These are phyloP conservation scores for Neonectria ditissima DNA, from an alignment of 2,329 filamentous ascomycete genomes.

Conservation along the genomic window DNA sequence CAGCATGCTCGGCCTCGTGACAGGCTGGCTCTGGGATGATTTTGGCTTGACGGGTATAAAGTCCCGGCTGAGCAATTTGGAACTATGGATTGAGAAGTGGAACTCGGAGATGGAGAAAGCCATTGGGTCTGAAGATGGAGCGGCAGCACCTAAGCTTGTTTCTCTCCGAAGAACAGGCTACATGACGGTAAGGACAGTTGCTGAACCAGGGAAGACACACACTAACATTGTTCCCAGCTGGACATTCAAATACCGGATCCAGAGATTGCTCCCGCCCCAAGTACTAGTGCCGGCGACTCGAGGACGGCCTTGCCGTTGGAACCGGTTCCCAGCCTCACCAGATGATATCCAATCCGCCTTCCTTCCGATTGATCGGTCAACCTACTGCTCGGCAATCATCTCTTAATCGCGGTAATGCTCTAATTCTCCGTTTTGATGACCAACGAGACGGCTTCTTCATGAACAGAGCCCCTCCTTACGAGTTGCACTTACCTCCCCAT, in stretches of 20 bases:
- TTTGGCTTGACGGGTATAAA: conserved; percentile 83
- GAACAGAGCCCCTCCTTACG: conserved; percentile 41
- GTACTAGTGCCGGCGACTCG: conserved; percentile 55
- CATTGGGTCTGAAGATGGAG: conserved; percentile 62
- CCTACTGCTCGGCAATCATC: conserved; percentile 22
- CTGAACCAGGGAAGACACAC: background rate
- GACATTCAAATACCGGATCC: conserved; percentile 87
- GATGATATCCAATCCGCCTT: conserved; percentile 31
- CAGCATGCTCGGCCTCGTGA: conserved; percentile 80
- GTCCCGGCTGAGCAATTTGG: conserved; percentile 74
- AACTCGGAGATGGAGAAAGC: conserved; percentile 77
- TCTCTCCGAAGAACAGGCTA: conserved; percentile 86
- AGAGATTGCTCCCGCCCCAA: conserved; percentile 70
- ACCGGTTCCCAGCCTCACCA: conserved; percentile 42
- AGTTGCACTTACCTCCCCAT: conserved; percentile 26
- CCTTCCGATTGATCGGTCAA: conserved; percentile 25
- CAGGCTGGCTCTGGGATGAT: conserved; percentile 96
- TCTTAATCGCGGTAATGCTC: conserved; percentile 31
- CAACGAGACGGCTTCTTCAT: conserved; percentile 42
- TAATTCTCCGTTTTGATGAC: conserved; percentile 41
- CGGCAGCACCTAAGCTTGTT: conserved; percentile 76
- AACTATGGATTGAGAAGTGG: conserved; percentile 88
- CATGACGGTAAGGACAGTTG: conserved; percentile 72
- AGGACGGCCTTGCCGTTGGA: conserved; percentile 51
- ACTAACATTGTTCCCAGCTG: conserved; percentile 60